Evolutionary conservation across 169 alveolate species (phyloP).

Genomic region (Eimeria maxima): DNA sequence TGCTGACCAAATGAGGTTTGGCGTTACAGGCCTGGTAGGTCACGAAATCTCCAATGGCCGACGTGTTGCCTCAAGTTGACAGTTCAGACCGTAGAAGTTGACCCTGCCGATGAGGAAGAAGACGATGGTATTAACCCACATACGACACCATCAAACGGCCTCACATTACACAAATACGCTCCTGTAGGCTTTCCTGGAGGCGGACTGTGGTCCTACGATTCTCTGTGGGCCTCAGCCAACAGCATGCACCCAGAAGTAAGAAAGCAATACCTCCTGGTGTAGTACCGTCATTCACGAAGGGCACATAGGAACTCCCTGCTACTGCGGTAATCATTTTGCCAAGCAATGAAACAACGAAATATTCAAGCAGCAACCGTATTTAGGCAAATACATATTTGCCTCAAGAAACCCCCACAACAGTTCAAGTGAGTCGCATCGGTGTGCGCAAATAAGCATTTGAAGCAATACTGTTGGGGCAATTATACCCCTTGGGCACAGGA

Average conservation of each 20-base stretch:
- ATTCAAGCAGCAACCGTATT: background rate
- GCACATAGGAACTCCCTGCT: constrained; percentile 28
- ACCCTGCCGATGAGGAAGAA: constrained; percentile 68
- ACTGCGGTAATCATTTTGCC: background rate
- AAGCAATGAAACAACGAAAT: background rate
- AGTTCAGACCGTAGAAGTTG: constrained; percentile 68
- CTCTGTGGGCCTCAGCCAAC: constrained; percentile 34
- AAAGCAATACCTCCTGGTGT: too few relatives aligned
- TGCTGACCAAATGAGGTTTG: constrained; percentile 67
- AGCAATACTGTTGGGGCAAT: background rate
- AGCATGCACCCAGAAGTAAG: constrained; percentile 65
- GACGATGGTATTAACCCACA: constrained; percentile 2
- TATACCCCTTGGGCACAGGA: background rate
- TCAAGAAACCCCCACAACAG: constrained; percentile 33
- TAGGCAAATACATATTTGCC: constrained; percentile 57
- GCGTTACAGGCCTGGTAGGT: constrained; percentile 68
- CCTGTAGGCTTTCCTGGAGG: constrained; percentile 51
- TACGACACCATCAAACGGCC: background rate
- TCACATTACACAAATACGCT: background rate
- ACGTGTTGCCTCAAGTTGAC: background rate
- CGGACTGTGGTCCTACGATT: constrained; percentile 62
- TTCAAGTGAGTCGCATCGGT: constrained; percentile 31
- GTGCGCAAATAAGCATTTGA: background rate
- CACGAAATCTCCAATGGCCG: background rate
- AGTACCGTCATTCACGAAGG: background rate